Percentiles rank a stretch among this genome's conserved stretches.
phyloP scores from a whole-genome alignment of 2,329 filamentous ascomycete genomes.

The Talaromyces sp. region DNA sequence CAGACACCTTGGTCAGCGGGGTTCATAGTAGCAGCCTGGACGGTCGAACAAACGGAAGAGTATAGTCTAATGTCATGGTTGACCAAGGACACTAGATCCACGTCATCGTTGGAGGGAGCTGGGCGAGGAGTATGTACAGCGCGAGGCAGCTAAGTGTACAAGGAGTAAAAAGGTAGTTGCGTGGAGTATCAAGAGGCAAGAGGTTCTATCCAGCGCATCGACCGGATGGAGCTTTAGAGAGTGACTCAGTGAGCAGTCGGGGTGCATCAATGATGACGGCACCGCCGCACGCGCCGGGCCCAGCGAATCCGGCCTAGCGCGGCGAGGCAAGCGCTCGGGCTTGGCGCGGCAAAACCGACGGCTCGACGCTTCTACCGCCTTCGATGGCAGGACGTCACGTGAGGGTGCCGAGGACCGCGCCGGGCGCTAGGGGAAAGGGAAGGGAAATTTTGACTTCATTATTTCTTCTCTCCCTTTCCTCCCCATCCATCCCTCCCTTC shows the following conservation, averaged over 20 bases:
- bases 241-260: neutral
- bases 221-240: neutral
- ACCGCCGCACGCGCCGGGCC: neutral
- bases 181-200: too few species aligned
- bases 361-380: conserved; percentile 27
- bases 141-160: neutral
- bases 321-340: neutral
- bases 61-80: conserved; percentile 39
- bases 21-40: conserved; percentile 6
- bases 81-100: conserved; percentile 19
- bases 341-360: neutral
- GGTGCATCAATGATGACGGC: neutral
- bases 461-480: conserved; percentile 16
- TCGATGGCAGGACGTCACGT: conserved; percentile 19
- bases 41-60: conserved; percentile 26
- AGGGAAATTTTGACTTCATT: conserved; percentile 15
- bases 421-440: conserved; percentile 11
- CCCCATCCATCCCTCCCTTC: conserved; percentile 1
- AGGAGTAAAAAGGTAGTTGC: too few species aligned
- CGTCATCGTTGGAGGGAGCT: conserved; percentile 25
- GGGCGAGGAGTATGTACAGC: neutral
- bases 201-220: neutral
- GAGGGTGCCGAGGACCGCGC: neutral
- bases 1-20: conserved; percentile 12
- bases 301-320: neutral